Evolutionary conservation across 257 asterid species (phyloP), one percentile per base, ranked within the genome.

Genomic region (Linderniella brevidens): DNA sequence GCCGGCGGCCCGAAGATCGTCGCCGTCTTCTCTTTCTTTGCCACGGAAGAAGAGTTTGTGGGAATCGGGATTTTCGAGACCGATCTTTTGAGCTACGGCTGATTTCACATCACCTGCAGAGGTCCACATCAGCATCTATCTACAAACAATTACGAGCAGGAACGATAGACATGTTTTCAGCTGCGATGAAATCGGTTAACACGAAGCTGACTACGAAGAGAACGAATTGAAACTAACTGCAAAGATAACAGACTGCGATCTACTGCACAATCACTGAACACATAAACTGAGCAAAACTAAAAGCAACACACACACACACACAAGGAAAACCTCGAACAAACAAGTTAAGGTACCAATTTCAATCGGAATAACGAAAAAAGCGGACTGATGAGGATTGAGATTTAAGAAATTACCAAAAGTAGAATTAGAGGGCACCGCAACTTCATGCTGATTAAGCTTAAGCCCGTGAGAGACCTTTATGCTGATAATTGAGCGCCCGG

Each of bases 1-100:
- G 19, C 95, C 97, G 2, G 81, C 84, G 67, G 66, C 40, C 48
- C 60, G 81, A 46, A 87, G 71, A 60, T 54, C 50, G 20, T 87
- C 95, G 36, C 61, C 57, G 38, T 80, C 92, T 20, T 76, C 93
- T 61, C 72, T 87, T 66, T 80, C 92, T 59, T 75, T 80, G 61
- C 97, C 97, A 56, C 95, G 69, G 66, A 80, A 87, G 62, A 80
- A 62, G 50, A 87, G 86, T 66, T 71, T 86, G 55, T 56, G 75
- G n/a, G 44, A 53, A 58, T 79, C 77, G 4, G 78, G 83, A 40
- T 74, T 74, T 66, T 25, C 32, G 6, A 79, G 32, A 15, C 88
- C 86, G n/a, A 58, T 55, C 53, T 68, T 65, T 53, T 66, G 72
- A 50, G 76, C 69, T 50, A 78, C 47, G 58, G 67, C 32, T 50